Evolutionary conservation across 225 moss, liverwort and hornwort genomes (phyloP), one percentile per base, ranked within the genome.

Genomic region (Rhytidiadelphus loreus): DNA sequence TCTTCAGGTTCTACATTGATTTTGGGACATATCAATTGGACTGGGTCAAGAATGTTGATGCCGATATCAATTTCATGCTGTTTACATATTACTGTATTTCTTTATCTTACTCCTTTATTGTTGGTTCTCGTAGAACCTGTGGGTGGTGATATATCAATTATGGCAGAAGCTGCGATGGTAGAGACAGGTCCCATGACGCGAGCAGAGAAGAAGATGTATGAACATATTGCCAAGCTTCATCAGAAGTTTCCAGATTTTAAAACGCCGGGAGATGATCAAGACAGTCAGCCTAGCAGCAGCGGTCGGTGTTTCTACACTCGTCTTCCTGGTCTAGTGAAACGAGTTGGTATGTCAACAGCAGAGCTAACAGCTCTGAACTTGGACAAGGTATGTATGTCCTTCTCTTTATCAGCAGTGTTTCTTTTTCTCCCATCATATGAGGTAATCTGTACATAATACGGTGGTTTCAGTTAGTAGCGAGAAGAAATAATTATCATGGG

Each of bases 241-340:
- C 90, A 94, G 82, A 92, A 86, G 58, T 90, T 91, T 63, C 94
- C 94, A 83, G 86, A 85, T 58, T 65, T 85, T 46, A 82, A 70
- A 82, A 50, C 56, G 50, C 60, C 90, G 55, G 84, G 77, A 70
- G 86, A 87, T 66, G 86, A n/a, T 83, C 86, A 64, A 86, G 90
- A 82, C 78, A 90, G 65, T 70, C 90, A 86, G 78, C 86, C 82
- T 61, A 89, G 90, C 76, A 90, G 87, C 71, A 91, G 77, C 55
- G 96, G 96, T 76, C 95, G 97, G 83, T 99, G 99, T 90, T 99
- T 97, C 86, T 99, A 97, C 90, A 94, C 96, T 80, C 93, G 85
- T 87, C 90, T 99, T 87, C 97, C 97, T 62, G 96, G 95, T 82
- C 88, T 95, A 41, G 93, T 96, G 55, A 99, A 99, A 92, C 94